These are phyloP conservation scores for Pilaira anomala DNA, from an alignment of 192 early-diverging fungal genomes.

Conservation along the genomic window DNA sequence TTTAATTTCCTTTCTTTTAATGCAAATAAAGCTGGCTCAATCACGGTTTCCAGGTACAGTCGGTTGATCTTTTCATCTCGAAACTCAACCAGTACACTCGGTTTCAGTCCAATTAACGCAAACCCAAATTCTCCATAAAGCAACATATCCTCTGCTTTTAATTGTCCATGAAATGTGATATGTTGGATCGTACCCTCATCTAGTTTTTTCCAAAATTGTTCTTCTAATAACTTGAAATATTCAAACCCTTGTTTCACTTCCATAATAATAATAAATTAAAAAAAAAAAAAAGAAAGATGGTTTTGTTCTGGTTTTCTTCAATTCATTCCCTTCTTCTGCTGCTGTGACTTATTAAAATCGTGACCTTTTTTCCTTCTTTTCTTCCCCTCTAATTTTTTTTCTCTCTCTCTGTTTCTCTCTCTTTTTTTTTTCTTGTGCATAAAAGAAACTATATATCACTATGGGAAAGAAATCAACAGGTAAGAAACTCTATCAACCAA, in stretches of 20 bases:
- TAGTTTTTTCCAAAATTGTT: background rate
- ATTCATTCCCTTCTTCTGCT: no score
- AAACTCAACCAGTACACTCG: constrained; percentile 14
- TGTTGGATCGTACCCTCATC: background rate
- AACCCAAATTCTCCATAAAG: constrained; percentile 19
- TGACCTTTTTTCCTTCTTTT: no score
- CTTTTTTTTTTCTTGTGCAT: no score
- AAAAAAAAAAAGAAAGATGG: no score
- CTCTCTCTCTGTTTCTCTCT: no score
- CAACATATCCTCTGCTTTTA: background rate
- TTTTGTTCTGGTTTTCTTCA: no score
- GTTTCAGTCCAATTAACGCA: constrained; percentile 12
- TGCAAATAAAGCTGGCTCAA: background rate
- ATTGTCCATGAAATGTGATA: constrained; percentile 2
- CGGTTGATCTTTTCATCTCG: background rate
- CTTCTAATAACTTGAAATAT: background rate
- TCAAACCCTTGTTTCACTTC: background rate
- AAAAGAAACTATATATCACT: no score
- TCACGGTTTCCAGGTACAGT: background rate
- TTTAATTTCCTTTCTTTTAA: background rate
- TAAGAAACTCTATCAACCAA: no score
- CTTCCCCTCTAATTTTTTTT: no score
- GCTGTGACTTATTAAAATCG: no score
- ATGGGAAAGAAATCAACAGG: no score
- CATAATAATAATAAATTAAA: no score